Evolutionary conservation across 768 basidiomycete species (phyloP).

Genomic region (Pisolithus microcarpus): DNA sequence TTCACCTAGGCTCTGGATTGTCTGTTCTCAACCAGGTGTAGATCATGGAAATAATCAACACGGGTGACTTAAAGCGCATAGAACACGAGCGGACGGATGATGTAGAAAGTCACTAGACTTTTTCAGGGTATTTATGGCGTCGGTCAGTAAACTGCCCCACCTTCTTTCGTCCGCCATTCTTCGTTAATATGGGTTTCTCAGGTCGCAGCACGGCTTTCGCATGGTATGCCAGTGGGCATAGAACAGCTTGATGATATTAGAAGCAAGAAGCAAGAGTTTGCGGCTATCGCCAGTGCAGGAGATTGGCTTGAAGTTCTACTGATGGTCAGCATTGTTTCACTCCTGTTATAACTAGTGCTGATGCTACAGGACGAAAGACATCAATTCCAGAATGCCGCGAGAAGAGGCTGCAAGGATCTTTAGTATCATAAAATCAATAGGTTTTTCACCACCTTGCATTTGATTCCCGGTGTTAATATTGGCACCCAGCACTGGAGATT

Average conservation of each 20-base stretch:
- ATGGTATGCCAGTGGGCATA: slow-evolving; percentile 72
- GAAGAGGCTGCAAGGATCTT: slow-evolving; percentile 71
- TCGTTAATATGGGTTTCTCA: slow-evolving; percentile 18
- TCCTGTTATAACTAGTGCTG: background rate
- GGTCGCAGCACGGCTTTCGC: slow-evolving; percentile 59
- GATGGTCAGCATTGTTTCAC: slow-evolving; percentile 41
- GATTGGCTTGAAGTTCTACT: slow-evolving; percentile 63
- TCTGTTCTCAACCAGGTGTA: slow-evolving; percentile 21
- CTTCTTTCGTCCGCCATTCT: background rate
- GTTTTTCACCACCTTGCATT: slow-evolving; percentile 30
- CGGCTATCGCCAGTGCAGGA: slow-evolving; percentile 52
- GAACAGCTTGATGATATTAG: slow-evolving; percentile 71
- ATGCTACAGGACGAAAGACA: slow-evolving; percentile 42
- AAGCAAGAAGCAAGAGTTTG: slow-evolving; percentile 52
- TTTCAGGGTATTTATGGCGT: slow-evolving; percentile 87
- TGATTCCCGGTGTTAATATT: background rate
- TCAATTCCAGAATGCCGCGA: slow-evolving; percentile 81
- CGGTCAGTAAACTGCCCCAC: slow-evolving; percentile 39
- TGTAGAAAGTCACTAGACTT: slow-evolving; percentile 41
- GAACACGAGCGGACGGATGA: slow-evolving; percentile 61
- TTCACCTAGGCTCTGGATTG: background rate
- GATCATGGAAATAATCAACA: slow-evolving; percentile 78
- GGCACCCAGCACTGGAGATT: slow-evolving; percentile 52
- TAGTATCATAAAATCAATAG: slow-evolving; percentile 61
- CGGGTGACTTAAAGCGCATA: slow-evolving; percentile 65